phyloP scores from a whole-genome alignment of 805 yeast genomes.

The Cyberlindnera euphorbiae region DNA sequence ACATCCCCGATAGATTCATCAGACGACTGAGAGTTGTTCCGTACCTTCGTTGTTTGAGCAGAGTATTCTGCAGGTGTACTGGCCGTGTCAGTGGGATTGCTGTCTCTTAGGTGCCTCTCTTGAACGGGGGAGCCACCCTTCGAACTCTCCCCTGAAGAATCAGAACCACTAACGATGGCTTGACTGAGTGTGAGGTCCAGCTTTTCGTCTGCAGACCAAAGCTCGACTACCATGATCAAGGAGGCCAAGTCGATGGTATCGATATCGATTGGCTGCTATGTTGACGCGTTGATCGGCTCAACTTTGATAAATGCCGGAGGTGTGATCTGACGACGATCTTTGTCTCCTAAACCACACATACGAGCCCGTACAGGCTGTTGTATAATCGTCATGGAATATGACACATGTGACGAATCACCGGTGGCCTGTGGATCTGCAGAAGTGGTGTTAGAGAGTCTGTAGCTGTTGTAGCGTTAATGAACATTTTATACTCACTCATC shows the following conservation, averaged over 20 bases:
- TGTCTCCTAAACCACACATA: slow-evolving; percentile 44
- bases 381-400: slow-evolving; percentile 27
- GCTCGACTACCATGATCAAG: slow-evolving; percentile 35
- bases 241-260: slow-evolving; percentile 29
- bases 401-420: slow-evolving; percentile 1
- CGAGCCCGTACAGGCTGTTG: slow-evolving; percentile 42
- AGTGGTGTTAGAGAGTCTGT: no score
- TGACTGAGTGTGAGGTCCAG: slow-evolving; percentile 20
- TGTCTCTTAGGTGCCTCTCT: neutral
- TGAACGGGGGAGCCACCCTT: neutral
- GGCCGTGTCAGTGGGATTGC: neutral
- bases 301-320: slow-evolving; percentile 30
- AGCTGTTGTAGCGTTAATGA: no score
- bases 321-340: slow-evolving; percentile 30
- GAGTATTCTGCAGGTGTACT: no score
- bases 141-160: neutral
- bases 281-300: slow-evolving; percentile 17
- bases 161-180: slow-evolving; percentile 6
- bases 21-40: slow-evolving; percentile 6
- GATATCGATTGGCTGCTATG: slow-evolving; percentile 25
- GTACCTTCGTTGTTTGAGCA: slow-evolving; percentile 1
- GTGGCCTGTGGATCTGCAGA: no score
- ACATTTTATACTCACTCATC: no score
- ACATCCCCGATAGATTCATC: slow-evolving; percentile 19
- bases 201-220: slow-evolving; percentile 34